Base-by-base conservation (phyloP, 2,329 filamentous ascomycete genomes). In the Trematosphaeria pertusa region DNA sequence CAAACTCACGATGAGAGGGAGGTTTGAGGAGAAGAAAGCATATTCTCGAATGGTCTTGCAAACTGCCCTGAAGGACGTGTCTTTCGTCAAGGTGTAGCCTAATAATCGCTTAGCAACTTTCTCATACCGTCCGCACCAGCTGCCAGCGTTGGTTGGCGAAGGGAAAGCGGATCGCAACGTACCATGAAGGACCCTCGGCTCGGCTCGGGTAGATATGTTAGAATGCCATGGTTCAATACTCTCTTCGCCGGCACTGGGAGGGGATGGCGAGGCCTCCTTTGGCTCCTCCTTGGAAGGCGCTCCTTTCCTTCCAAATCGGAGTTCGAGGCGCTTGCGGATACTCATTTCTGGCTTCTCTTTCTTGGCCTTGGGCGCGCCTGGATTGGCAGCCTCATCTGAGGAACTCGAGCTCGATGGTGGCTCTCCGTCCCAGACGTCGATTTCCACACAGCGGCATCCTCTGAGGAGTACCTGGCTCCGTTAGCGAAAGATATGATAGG, bases 401-500 rank as follows among this genome's bases (percentile, higher is more conserved):
- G 69, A 73, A 43, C 72, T 73, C 2, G 72, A 73, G 46, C 63
- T 67, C 24, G 70, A 75, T 7, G 74, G 73, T 15, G 70, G 64
- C 33, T 81, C 78, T 10, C 91, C 89, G 70, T 97, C 89, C 89
- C 92, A 96, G 3, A 97, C 91, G 65, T 97, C 93, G 44, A 97
- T 94, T 70, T 97, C 92, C 36, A 97, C 91, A 64, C 91, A 97
- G 51, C 92, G 85, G 64, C 92, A 96, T 37, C 89, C 89, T 40
- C 85, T 81, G 26, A 83, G 78, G 10, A 97, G 83, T 10, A 88
- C 87, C 81, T 89, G 60, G 5, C 11, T 10, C 5, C 18, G 21
- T 49, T 15, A 49, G 46, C 31, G 26, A 24, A 18, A 15, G 21
- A 14, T n/a, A 14, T 4, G 12, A 2, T 4, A 35, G 9, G 12